Base-by-base conservation (phyloP, 257 asterid species). In the Rubia yunnanensis region DNA sequence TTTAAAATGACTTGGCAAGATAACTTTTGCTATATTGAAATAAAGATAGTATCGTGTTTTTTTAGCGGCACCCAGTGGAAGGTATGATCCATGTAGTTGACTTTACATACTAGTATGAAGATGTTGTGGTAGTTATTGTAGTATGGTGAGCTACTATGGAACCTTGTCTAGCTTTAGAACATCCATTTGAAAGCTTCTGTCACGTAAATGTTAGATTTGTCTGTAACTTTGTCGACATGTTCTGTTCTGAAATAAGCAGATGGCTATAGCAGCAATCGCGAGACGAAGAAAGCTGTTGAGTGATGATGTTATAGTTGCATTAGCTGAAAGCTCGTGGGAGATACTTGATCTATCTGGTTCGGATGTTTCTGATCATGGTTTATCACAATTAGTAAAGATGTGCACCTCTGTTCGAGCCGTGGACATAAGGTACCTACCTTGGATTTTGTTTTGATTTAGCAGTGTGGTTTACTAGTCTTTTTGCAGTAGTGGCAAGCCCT, bases 261-360 rank as follows among this genome's bases (percentile, higher is more conserved):
- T 89, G 88, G 81, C 78, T 56, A 70, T 92, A 71, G 74, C 82
- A 55, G 97, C 99, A 66, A 83, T 92, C 76, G 96, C 95, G n/a
- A 88, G 90, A 58, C 81, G 99, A 77, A 83, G 90, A 69, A 89
- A 80, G 83, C 63, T 92, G 55, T 76, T 92, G 79, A 82, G 72
- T 80, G 97, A 92, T 73, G 83, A 76, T 34, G 70, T 90, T 53
- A 59, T 88, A 48, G 60, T 85, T 76, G 82, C 95, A 20, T 82
- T 89, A 74, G 91, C 84, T 24, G 99, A 92, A 73, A 78, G 82
- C 73, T 87, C 95, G 4, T 92, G 91, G 94, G 84, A 88, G 73
- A 78, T 73, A 32, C 82, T 92, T 30, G 99, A 92, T 78, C 23
- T 89, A 50, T 92, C 95, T 57, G 92, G 86, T 35, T 87, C 99